Evolutionary conservation across 2,329 filamentous ascomycete genomes (phyloP).

Genomic region (Cordyceps militaris): DNA sequence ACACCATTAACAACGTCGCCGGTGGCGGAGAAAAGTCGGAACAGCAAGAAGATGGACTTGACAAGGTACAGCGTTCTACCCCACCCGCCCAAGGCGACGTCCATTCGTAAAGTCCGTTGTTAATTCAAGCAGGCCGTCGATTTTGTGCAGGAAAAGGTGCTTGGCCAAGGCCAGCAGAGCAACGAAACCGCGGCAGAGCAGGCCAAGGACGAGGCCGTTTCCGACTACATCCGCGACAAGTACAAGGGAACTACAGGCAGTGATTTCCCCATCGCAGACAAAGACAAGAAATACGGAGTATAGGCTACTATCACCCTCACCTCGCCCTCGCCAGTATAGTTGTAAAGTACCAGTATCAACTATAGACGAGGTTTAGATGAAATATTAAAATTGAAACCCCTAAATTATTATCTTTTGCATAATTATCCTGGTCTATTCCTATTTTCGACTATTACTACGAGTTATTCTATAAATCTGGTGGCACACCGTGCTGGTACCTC

Average conservation of each 20-base stretch:
- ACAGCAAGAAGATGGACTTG: slow-evolving; percentile 5
- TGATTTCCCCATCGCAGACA: slow-evolving; percentile 65
- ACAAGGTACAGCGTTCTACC: slow-evolving; percentile 3
- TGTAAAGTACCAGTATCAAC: too few species aligned
- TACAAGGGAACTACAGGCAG: slow-evolving; percentile 64
- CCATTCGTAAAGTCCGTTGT: slow-evolving; percentile 5
- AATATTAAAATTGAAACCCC: too few species aligned
- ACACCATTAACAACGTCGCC: slow-evolving; percentile 3
- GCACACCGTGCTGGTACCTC: too few species aligned
- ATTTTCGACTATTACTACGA: too few species aligned
- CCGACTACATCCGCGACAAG: slow-evolving; percentile 60
- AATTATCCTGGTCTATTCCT: too few species aligned
- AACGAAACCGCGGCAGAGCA: slow-evolving; percentile 71
- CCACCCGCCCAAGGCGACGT: neutral
- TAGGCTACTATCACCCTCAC: too few species aligned
- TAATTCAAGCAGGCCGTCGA: slow-evolving; percentile 54
- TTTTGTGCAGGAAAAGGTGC: slow-evolving; percentile 66
- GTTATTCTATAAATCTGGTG: too few species aligned
- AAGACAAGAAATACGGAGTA: slow-evolving; percentile 39
- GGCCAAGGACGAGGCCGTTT: slow-evolving; percentile 75
- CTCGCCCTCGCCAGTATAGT: too few species aligned
- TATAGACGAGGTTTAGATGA: too few species aligned
- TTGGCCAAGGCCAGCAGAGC: slow-evolving; percentile 63
- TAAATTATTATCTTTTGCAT: too few species aligned
- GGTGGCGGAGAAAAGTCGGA: slow-evolving; percentile 6